A percentile compares a stretch with the other conserved stretches of the same genome.
Conservation (phyloP, 495 filamentous ascomycete genomes). For the Chaetomium tenue region DNA sequence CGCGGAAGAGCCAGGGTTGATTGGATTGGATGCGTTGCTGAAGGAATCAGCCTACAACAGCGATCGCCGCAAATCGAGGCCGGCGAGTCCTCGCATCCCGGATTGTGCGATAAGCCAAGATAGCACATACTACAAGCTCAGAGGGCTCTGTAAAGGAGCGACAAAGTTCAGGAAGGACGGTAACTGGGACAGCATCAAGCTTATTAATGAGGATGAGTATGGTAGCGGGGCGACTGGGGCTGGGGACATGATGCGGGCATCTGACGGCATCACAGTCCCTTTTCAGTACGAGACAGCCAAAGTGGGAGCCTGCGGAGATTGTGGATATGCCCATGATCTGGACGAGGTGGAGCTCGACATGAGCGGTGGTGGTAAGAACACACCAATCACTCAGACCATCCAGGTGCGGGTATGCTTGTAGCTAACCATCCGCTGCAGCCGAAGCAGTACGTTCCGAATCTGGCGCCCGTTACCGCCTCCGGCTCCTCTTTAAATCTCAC, state of each 20-base stretch:
- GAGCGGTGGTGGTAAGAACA: constrained; percentile 30
- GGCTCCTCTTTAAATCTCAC: constrained; percentile 44
- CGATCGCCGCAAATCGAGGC: constrained; percentile 15
- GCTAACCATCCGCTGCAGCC: constrained; percentile 18
- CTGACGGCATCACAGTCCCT: constrained; percentile 25
- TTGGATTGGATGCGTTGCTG: constrained; percentile 5
- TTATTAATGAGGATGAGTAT: constrained; percentile 21
- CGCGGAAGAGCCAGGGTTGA: not conserved
- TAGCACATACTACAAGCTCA: constrained; percentile 30
- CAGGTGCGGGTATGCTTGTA: not conserved
- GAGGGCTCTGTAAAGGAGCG: constrained; percentile 32
- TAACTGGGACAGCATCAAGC: constrained; percentile 30
- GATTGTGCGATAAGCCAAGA: constrained; percentile 27
- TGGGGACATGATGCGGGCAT: constrained; percentile 28
- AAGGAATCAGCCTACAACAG: constrained; percentile 1
- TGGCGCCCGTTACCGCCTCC: constrained; percentile 35
- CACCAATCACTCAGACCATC: not conserved
- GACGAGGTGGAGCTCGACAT: constrained; percentile 37
- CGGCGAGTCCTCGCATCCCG: constrained; percentile 14
- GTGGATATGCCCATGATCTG: constrained; percentile 36
- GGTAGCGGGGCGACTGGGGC: constrained; percentile 1
- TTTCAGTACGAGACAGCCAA: constrained; percentile 25
- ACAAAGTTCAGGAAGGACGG: constrained; percentile 25
- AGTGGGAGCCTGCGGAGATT: constrained; percentile 35
- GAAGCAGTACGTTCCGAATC: constrained; percentile 29